Percentiles rank a stretch among this genome's conserved stretches.
These are phyloP conservation scores for Phytopythium chamaehyphon DNA, from an alignment of 352 stramenopile genomes.

Conservation along the genomic window DNA sequence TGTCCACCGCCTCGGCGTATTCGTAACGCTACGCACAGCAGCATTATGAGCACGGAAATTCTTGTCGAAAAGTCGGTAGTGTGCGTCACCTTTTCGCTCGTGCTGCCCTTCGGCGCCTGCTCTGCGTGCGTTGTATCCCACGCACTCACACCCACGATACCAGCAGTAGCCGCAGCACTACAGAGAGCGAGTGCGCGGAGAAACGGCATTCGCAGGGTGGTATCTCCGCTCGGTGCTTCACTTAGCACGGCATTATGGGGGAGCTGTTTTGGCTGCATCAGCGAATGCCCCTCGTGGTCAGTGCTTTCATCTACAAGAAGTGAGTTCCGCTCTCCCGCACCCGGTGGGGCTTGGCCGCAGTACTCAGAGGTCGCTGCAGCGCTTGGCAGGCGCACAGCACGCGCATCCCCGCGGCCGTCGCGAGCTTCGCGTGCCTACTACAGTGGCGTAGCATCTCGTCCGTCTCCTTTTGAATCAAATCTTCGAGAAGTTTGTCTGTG, in stretches of 20 bases:
- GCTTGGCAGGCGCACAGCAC: background rate
- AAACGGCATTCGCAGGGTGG: background rate
- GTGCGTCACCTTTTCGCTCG: conserved; percentile 38
- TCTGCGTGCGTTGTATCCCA: conserved; percentile 15
- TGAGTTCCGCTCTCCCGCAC: background rate
- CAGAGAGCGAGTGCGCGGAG: conserved; percentile 6
- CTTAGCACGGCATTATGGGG: no score
- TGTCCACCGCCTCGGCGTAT: conserved; percentile 65
- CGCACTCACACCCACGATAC: conserved; percentile 3
- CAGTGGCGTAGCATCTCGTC: conserved; percentile 2
- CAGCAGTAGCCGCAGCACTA: conserved; percentile 14
- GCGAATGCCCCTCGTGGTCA: no score
- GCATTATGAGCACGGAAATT: conserved; percentile 1
- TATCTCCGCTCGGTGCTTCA: no score
- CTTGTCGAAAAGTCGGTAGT: no score
- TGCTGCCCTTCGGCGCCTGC: conserved; percentile 14
- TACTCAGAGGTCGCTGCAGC: background rate
- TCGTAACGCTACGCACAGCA: conserved; percentile 38
- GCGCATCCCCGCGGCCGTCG: background rate
- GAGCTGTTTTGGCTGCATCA: no score
- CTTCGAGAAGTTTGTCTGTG: no score
- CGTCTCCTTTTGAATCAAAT: background rate
- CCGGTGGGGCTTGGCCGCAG: background rate
- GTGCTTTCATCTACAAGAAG: no score
- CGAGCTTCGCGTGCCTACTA: background rate